Base-by-base conservation (phyloP, 805 yeast genomes). In the Lipomyces yamanashiensis region DNA sequence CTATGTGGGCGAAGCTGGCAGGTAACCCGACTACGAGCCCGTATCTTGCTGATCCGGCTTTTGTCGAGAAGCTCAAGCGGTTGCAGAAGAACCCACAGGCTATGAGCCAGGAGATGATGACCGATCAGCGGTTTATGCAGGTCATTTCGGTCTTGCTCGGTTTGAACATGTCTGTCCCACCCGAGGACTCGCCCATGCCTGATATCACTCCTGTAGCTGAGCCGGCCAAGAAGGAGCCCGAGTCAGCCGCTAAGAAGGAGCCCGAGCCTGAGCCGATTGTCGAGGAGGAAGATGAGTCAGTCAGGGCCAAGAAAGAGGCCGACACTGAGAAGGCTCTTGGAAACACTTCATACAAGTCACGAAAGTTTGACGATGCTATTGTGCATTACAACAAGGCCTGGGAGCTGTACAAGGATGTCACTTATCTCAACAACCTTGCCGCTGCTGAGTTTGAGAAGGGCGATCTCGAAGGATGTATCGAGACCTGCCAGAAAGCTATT, bases 391-490 rank as follows among this genome's bases (percentile, higher is more conserved):
- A 89, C 74, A 83, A 86, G 74, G 99, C 99, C 1, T 95, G 91
- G 89, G 88, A 87, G 40, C 75, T 86, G 21, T 78, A 81, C 78
- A 83, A 86, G 73, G 98, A 95, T 75, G 90, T 93, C 73, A 93
- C 98, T 0, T 95, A 89, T 75, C 82, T 95, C 75, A 95, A 96
- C 81, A 95, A 95, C 82, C 86, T 96, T 73, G 95, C 99, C 45
- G 98, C 99, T 62, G 99, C 99, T 40, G 97, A 95, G 78, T 95
- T 78, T 74, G 99, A 95, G 79, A 91, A 92, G 77, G 97, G 95
- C 67, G 97, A 92, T 73, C 89, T 84, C 73, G 97, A 92, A 62
- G 78, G 87, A 10, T 92, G 97, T 47, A 89, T 95, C 69, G 78
- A 82, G 64, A 90, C 98, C 4, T 88, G 97, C 76, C 79, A 84